These are phyloP conservation scores for Zoysia japonica DNA, from an alignment of 176 grass and related monocot genomes.

Conservation along the genomic window DNA sequence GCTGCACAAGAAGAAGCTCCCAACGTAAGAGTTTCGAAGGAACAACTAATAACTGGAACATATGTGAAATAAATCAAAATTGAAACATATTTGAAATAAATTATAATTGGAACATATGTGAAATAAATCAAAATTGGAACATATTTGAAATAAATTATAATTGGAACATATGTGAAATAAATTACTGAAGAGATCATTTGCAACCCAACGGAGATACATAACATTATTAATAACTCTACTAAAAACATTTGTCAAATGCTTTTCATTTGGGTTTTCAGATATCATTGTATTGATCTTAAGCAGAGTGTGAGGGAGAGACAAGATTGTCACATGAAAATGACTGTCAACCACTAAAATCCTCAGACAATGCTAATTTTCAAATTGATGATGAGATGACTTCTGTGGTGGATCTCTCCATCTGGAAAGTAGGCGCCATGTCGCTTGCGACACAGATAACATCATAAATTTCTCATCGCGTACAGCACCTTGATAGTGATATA, in stretches of 20 bases:
- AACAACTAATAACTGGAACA: background rate
- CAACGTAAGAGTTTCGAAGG: background rate
- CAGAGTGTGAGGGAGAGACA: background rate
- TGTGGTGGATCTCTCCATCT: conserved; percentile 21
- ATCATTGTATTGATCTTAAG: background rate
- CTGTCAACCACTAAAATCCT: conserved; percentile 10
- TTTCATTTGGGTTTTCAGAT: background rate
- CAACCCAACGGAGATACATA: background rate
- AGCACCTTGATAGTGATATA: background rate
- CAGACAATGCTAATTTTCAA: conserved; percentile 12
- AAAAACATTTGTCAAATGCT: background rate
- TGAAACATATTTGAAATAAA: background rate
- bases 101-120: background rate
- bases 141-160: background rate
- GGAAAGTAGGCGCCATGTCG: background rate
- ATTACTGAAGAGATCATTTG: background rate
- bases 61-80: background rate
- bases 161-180: background rate
- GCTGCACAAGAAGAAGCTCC: conserved; percentile 30
- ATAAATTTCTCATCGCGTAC: background rate
- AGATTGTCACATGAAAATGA: conserved; percentile 34
- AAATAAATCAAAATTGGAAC: too few species aligned
- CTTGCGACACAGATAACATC: background rate
- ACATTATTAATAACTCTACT: background rate
- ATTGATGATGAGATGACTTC: conserved; percentile 22